Evolutionary conservation across 306 rosid species (phyloP), one percentile per base, ranked within the genome.

Genomic region (Quercus agrifolia): DNA sequence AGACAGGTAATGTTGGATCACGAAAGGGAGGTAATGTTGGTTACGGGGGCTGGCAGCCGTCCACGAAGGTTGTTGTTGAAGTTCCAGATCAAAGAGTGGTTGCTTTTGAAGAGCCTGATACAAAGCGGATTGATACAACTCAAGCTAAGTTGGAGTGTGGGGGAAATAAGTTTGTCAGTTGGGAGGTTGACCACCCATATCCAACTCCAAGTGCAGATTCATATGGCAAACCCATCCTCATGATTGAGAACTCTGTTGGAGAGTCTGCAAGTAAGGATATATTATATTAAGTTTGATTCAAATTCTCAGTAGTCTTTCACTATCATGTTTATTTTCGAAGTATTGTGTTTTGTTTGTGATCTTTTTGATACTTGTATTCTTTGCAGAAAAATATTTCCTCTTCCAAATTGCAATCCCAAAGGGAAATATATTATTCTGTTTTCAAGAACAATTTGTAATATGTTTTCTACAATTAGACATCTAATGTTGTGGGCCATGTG

Each of bases 61-160:
- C 91, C 23, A 77, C 90, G 79, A 95, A 95, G 84, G 89, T 91
- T 19, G 93, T 92, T 78, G 91, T 87, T 73, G 98, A 95, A 91
- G 99, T 89, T 86, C 93, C 92, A 1, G 91, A 92, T 55, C 85
- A 82, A 75, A 88, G 58, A 76, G 85, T 58, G 72, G 78, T 81
- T 71, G 79, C 77, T 71, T 87, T 80, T 67, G 99, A 92, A 59
- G 99, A 95, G 68, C 97, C 99, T 7, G 97, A 95, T 84, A 95
- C 99, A 2, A 95, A 95, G 83, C 87, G 82, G 82, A 92, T 95
- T 11, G 97, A 91, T 88, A 85, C 86, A 83, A 84, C 73, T 83
- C 98, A 91, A 88, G 81, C 89, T 58, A 88, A 85, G 87, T 80
- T 81, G 86, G 97, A 83, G 74, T 83, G 79, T 73, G 91, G 78